Evolutionary conservation across 148 eudicot genomes (phyloP), one percentile per base, ranked within the genome.

Genomic region (Rhododendron mucronatum): DNA sequence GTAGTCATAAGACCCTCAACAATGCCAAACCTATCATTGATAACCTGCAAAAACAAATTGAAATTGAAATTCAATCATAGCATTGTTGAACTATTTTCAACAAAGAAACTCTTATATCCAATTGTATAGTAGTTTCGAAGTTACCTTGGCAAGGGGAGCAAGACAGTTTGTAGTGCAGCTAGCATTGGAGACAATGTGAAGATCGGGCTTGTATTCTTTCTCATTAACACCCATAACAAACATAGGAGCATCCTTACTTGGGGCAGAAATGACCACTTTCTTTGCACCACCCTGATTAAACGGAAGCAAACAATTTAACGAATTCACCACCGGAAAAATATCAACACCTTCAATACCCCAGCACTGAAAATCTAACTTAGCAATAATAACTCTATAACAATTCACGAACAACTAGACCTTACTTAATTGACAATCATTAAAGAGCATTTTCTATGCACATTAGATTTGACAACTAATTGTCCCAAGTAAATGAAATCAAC

Each of bases 91-190:
- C 26, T 21, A 39, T 30, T 44, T 76, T 84, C 37, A 26, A 23
- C n/a, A 10, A 10, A 50, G 7, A n/a, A 75, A 50, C 7, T 77
- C 15, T 5, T 11, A 48, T 73, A 86, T 30, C 7, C 7, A 21
- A 77, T 37, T 53, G 2, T 37, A 59, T n/a, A 33, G 45, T 35
- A 65, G 47, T 48, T 12, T 6, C 3, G 23, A 45, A 39, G 41
- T 2, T 85, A 94, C 97, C 95, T 95, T 93, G 84, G 94, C 98
- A n/a, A 95, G 87, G 55, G 93, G 93, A 87, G 98, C 98, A 87
- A 95, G 98, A 87, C 96, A 93, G 87, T 95, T 93, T 53, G 96
- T 95, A 21, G 96, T 95, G 91, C 98, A 94, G 73, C 94, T 92
- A 87, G 96, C 98, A 87, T 94, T 95, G 47, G 93, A 93, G 39